Percentiles rank a stretch among this genome's conserved stretches.
Conservation (phyloP, 1,284 basidiomycete species). For the Trichosporon sp. region DNA sequence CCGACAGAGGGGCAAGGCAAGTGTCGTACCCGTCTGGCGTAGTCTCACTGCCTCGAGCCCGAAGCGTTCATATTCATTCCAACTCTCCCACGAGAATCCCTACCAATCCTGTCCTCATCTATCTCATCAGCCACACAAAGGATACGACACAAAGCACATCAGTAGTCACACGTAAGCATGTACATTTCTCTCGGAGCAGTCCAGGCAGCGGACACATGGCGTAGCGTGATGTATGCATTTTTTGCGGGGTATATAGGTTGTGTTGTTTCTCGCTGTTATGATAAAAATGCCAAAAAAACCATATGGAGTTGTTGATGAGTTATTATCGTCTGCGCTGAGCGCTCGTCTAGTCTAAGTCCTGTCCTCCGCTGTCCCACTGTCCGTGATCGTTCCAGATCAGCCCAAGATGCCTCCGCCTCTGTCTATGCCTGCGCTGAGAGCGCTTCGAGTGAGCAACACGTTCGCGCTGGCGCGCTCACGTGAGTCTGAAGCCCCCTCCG, state of each 20-base stretch:
- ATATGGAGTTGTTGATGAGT: neutral
- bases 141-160: neutral
- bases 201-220: neutral
- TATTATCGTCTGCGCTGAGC: slow-evolving; percentile 7
- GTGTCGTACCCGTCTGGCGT: neutral
- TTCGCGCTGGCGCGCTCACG: no score
- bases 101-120: neutral
- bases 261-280: slow-evolving; percentile 15
- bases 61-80: neutral
- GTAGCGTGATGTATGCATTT: slow-evolving; percentile 18
- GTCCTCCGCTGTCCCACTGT: neutral
- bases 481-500: neutral
- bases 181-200: neutral
- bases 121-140: neutral
- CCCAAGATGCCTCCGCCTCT: neutral
- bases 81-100: neutral
- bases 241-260: neutral
- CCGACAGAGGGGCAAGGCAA: neutral
- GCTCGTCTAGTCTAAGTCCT: neutral
- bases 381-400: neutral
- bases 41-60: neutral
- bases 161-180: neutral
- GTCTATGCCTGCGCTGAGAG: no score
- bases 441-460: no score
- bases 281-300: slow-evolving; percentile 13